Evolutionary conservation across 2,329 filamentous ascomycete species (phyloP), one percentile per base, ranked within the genome.

Genomic region (Pseudocercospora eumusae): DNA sequence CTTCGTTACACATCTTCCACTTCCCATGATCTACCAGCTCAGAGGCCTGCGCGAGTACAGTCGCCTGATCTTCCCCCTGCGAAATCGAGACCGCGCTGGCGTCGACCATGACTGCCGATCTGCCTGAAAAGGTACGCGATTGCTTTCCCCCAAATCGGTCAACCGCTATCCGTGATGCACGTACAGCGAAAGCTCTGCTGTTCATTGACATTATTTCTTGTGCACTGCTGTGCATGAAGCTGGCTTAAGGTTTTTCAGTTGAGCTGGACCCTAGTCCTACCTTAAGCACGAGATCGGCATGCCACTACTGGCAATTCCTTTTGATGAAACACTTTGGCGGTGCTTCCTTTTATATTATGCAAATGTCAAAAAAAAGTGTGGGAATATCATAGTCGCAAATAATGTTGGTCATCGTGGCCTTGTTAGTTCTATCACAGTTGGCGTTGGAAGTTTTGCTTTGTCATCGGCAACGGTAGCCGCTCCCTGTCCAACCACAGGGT

Each of bases 1-100:
- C 71, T 21, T 73, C 64, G 10, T 69, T 61, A 56, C 70, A 74
- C 2, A 77, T 47, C 20, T 62, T 62, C 76, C 76, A 78, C 62
- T 63, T 66, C 7, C 72, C 71, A 15, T 63, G 45, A 11, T 68
- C 64, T 44, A 73, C 58, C n/a, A 75, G 64, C 21, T 63, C 54
- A 21, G 67, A 68, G 36, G 69, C 66, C 33, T 73, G 61, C 20
- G 57, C 28, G 1, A 59, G 31, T 9, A 74, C 58, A 15, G 60
- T 47, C 15, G 61, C 45, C 23, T 53, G 31, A 60, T 67, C 61
- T 44, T 69, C 66, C 47, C 67, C 66, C 42, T 60, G 44, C 15
- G 71, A 72, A 20, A 68, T 52, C 25, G 57, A 56, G 40, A 73
- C 42, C 15, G 70, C 59, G 20, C 56, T 36, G 6, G 57, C 27